phyloP scores from a whole-genome alignment of 176 grass and related monocot species.

The Poa annua region DNA sequence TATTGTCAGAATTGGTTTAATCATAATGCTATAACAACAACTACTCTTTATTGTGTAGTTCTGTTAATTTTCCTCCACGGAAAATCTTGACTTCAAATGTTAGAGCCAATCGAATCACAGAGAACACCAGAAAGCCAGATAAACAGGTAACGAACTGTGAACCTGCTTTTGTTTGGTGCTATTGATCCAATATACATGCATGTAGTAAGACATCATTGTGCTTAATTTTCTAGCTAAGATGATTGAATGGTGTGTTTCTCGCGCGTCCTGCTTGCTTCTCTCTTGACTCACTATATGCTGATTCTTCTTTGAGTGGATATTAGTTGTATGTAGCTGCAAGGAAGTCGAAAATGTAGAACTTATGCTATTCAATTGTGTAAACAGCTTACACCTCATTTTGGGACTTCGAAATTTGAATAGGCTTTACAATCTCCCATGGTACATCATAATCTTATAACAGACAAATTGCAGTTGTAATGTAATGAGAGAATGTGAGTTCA shows the following conservation, averaged over 20 bases:
- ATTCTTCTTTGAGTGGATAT: conserved; percentile 16
- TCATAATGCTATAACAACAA: conserved; percentile 28
- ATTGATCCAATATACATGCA: conserved; percentile 22
- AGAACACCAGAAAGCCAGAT: conserved; percentile 46
- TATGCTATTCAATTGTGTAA: background rate
- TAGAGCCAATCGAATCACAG: conserved; percentile 35
- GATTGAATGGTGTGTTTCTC: conserved; percentile 13
- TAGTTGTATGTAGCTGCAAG: background rate
- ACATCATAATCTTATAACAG: background rate
- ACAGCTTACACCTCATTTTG: background rate
- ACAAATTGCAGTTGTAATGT: conserved; percentile 10
- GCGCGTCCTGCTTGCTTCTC: conserved; percentile 1
- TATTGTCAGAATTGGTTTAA: conserved; percentile 29
- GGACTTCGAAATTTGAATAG: background rate
- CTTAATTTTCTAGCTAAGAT: background rate
- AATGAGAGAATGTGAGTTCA: conserved; percentile 1
- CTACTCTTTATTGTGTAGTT: conserved; percentile 44
- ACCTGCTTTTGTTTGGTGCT: conserved; percentile 15
- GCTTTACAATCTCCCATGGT: conserved; percentile 13
- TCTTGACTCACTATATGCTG: background rate
- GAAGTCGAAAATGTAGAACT: conserved; percentile 7
- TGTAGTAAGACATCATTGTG: background rate
- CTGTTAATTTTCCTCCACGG: conserved; percentile 60
- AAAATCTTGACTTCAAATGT: conserved; percentile 49
- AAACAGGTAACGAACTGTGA: conserved; percentile 53